Evolutionary conservation across 1,139 yeast genomes (phyloP).

Genomic region (Tardiomyces digboiensis): DNA sequence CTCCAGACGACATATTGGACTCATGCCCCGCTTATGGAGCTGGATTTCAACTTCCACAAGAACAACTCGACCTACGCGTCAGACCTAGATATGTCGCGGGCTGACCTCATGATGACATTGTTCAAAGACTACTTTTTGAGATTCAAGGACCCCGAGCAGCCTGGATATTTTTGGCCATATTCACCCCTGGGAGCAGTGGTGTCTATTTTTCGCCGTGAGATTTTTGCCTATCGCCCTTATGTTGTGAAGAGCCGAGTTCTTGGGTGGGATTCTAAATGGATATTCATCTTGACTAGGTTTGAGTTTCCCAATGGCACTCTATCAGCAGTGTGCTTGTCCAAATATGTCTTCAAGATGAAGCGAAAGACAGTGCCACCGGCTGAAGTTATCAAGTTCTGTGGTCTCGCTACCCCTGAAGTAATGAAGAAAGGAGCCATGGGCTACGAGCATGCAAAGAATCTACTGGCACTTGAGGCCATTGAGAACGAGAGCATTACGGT

Average conservation of each 20-base stretch:
- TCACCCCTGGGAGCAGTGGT: conserved; percentile 72
- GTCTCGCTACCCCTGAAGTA: conserved; percentile 27
- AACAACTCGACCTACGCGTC: conserved; percentile 75
- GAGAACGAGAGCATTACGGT: background rate
- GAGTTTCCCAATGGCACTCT: conserved; percentile 34
- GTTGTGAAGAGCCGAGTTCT: conserved; percentile 48
- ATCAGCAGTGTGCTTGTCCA: conserved; percentile 60
- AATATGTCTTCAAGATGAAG: conserved; percentile 70
- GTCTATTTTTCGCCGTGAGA: conserved; percentile 61
- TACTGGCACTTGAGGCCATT: background rate
- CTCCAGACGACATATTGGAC: conserved; percentile 38
- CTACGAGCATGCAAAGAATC: background rate
- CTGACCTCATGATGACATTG: conserved; percentile 46
- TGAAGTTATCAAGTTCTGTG: conserved; percentile 47
- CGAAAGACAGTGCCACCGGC: conserved; percentile 62
- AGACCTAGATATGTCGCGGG: conserved; percentile 78
- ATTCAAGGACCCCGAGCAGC: conserved; percentile 34
- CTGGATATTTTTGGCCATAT: conserved; percentile 41
- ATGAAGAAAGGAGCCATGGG: background rate
- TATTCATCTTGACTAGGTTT: conserved; percentile 61
- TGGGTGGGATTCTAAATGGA: conserved; percentile 88
- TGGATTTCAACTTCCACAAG: conserved; percentile 82
- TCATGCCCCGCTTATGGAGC: conserved; percentile 67
- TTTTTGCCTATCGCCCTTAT: conserved; percentile 55
- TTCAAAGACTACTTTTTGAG: conserved; percentile 29